Base-by-base conservation (phyloP, 805 yeast species). In the Diddensiella caesifluorescens region DNA sequence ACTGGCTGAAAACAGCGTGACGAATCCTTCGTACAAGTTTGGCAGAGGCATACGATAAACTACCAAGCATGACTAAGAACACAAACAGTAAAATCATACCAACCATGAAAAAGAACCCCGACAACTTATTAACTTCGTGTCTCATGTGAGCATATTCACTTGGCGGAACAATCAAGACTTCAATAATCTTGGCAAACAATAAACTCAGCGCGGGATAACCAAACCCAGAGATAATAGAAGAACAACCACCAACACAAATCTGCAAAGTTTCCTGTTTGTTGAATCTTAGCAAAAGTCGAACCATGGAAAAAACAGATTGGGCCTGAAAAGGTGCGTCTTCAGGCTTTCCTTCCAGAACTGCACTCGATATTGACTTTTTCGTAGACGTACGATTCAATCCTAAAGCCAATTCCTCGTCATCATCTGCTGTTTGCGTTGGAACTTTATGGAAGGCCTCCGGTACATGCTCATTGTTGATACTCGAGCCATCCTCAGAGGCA, bases 181-280 rank as follows among this genome's bases (percentile, higher is more conserved):
- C 40, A 28, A 65, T 54, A 16, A 58, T 53, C 29, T 59, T 60
- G 16, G 65, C 69, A 28, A 62, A 62, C 35, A 68, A 52, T 39
- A 65, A 54, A 31, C 63, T 58, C 51, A 60, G 52, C 5, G 65
- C 57, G 9, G 67, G 61, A 46, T 62, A 65, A 16, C 65, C 67
- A 41, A 60, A 55, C 4, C 71, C 71, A 19, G 54, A 48, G n/a
- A 58, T 48, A 12, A 59, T 35, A 13, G 54, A 28, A 30, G 68
- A 53, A 9, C 47, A 45, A 29, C 44, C n/a, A 4, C 47, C 41
- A 15, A 64, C 65, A 21, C 52, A 26, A 12, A 48, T 19, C 29
- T 62, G 41, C 37, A 44, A 39, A 37, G 42, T 55, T 40, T 62
- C 64, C n/a, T 46, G 33, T 10, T 32, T 32, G 47, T 56, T 59